Evolutionary conservation across 129 eudicot genomes (phyloP).

Genomic region (Erigeron canadensis): DNA sequence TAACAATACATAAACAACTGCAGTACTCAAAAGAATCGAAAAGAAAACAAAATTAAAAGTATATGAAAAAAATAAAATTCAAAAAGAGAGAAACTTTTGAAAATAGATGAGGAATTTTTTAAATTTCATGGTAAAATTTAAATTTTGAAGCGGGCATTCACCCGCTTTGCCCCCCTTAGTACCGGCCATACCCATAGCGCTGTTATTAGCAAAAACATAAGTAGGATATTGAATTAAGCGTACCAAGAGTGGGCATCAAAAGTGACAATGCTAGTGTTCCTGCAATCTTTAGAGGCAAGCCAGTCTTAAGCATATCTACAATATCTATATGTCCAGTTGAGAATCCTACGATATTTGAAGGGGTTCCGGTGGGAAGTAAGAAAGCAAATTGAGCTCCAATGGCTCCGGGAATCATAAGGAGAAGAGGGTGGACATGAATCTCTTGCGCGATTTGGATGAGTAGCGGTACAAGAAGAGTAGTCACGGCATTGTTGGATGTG

Average conservation of each 20-base stretch:
- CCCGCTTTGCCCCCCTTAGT: too few relatives aligned
- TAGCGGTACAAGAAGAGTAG: slow-evolving; percentile 71
- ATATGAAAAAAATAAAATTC: too few relatives aligned
- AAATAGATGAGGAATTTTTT: too few relatives aligned
- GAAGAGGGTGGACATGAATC: slow-evolving; percentile 65
- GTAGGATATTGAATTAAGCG: too few relatives aligned
- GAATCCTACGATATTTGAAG: slow-evolving; percentile 82
- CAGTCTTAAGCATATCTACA: slow-evolving; percentile 62
- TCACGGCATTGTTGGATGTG: slow-evolving; percentile 83
- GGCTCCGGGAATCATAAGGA: slow-evolving; percentile 79
- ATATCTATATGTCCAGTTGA: slow-evolving; percentile 68
- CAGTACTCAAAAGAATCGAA: too few relatives aligned
- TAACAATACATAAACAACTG: too few relatives aligned
- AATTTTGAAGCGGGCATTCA: too few relatives aligned
- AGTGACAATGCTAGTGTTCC: slow-evolving; percentile 52
- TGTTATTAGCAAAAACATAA: too few relatives aligned
- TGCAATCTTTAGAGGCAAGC: slow-evolving; percentile 57
- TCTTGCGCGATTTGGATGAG: slow-evolving; percentile 72
- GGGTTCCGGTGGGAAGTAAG: slow-evolving; percentile 81
- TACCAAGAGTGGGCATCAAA: slow-evolving; percentile 91
- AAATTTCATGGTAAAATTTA: too few relatives aligned
- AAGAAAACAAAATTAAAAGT: too few relatives aligned
- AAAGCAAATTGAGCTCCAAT: slow-evolving; percentile 80
- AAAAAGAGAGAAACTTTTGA: too few relatives aligned
- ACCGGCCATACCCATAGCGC: too few relatives aligned